A percentile compares a stretch with the other conserved stretches of the same genome.
phyloP scores from a whole-genome alignment of 176 grass and related monocot species.

The Coix lacrymajobi region DNA sequence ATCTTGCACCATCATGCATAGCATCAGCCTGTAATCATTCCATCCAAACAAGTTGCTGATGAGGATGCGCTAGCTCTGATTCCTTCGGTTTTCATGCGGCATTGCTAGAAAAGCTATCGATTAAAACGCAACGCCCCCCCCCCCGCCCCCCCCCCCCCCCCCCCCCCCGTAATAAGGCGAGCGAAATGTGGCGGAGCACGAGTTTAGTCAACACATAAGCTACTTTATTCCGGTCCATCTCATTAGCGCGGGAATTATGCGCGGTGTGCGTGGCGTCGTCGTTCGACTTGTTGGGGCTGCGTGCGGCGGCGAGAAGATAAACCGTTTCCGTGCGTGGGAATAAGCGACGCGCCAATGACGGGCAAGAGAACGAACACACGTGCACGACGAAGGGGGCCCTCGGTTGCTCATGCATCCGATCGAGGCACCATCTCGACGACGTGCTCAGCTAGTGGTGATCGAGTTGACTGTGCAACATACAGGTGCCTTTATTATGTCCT shows the following conservation, averaged over 20 bases:
- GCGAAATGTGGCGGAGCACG: background rate
- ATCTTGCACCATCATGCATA: background rate
- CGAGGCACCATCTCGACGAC: background rate
- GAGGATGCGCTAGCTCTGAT: background rate
- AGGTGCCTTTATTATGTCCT: no score
- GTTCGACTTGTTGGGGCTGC: background rate
- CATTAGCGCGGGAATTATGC: background rate
- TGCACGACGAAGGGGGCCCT: background rate
- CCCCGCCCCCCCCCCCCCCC: no score
- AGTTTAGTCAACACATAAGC: background rate
- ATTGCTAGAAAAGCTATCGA: background rate
- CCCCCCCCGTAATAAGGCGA: background rate
- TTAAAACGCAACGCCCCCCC: no score
- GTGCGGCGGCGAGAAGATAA: constrained; percentile 30
- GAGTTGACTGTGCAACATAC: no score
- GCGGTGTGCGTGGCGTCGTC: background rate
- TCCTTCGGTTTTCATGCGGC: background rate
- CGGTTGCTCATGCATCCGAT: background rate
- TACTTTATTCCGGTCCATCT: background rate
- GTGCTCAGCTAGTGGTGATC: background rate
- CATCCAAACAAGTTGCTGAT: background rate
- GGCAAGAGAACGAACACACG: constrained; percentile 1
- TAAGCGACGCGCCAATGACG: background rate
- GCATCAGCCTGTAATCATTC: background rate
- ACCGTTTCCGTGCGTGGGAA: constrained; percentile 2